Base-by-base conservation (phyloP, 345 rosid species). In the Turnera subulata region DNA sequence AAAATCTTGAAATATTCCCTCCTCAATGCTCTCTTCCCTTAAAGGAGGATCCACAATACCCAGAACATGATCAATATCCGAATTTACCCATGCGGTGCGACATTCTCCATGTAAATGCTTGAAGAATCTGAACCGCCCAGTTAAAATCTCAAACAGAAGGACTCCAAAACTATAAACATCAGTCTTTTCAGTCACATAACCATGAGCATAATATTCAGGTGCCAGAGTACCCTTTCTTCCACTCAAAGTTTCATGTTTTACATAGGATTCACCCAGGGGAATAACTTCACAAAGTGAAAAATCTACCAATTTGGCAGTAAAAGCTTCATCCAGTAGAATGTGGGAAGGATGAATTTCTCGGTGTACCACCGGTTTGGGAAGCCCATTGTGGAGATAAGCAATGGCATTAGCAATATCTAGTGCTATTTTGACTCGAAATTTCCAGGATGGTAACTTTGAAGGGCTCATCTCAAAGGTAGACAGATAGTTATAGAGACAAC, bases 401-500 rank as follows among this genome's bases (percentile, higher is more conserved):
- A 39, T 7, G 9, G 29, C 21, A 40, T 22, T 23, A 38, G 47
- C 59, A 19, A 55, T n/a, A 15, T 55, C 45, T 2, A 19, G 46
- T 14, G 59, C 33, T 11, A 55, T 22, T 23, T 55, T 55, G 7
- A 55, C 20, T 20, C 59, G 38, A 2, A n/a, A 38, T 39, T 39
- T 55, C 59, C 59, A 55, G 4, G 59, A 15, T 14, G 15, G 29
- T 48, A 21, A 21, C 29, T 40, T 40, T 6, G 26, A 48, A 26
- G 16, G 16, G 11, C 45, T 11, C 15, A 45, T 45, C 49, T 16
- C 11, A 45, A 9, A 5, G 13, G 10, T 10, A 45, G 23, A 6
- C n/a, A 53, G 11, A 21, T 35, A 52, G 23, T 6, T 12, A 12
- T 35, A 14, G 40, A 53, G 57, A 5, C 18, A 17, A 19, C 5